These are phyloP conservation scores for Hebeloma cylindrosporum DNA, from an alignment of 768 basidiomycete genomes.

Conservation along the genomic window DNA sequence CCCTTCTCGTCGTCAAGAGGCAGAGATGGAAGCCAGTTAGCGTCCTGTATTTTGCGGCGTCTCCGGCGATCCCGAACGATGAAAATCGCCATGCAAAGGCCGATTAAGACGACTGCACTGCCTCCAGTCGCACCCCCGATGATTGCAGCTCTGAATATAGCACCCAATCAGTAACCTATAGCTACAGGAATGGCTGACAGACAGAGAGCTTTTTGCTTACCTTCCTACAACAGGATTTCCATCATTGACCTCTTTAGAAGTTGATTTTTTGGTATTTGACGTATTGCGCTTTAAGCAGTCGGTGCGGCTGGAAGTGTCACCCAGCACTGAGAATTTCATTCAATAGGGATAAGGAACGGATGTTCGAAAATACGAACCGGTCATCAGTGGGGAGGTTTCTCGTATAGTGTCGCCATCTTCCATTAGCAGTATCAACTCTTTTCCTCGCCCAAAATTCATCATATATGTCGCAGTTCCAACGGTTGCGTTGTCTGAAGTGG, in stretches of 20 bases:
- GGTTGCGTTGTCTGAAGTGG: conserved; percentile 24
- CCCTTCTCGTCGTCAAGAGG: conserved; percentile 5
- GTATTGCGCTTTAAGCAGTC: conserved; percentile 13
- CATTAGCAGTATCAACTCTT: conserved; percentile 44
- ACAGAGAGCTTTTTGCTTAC: conserved; percentile 7
- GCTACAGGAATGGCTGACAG: no score
- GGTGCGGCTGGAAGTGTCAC: conserved; percentile 29
- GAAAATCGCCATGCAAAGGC: conserved; percentile 44
- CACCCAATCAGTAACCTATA: not conserved
- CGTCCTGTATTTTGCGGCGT: conserved; percentile 18
- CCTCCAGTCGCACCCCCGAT: conserved; percentile 47
- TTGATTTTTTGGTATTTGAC: conserved; percentile 3
- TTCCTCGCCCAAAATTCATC: conserved; percentile 38
- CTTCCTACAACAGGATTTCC: conserved; percentile 13
- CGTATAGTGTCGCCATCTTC: conserved; percentile 38
- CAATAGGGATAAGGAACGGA: not conserved
- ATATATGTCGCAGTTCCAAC: conserved; percentile 42
- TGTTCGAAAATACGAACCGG: conserved; percentile 29
- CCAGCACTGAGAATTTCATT: conserved; percentile 26
- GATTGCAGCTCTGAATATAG: conserved; percentile 37
- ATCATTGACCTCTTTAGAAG: not conserved
- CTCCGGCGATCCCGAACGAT: conserved; percentile 38
- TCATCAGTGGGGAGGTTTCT: conserved; percentile 44
- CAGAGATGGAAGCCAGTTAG: no score
- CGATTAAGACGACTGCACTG: conserved; percentile 38